Evolutionary conservation across 176 grass and related monocot genomes (phyloP), one percentile per base, ranked within the genome.

Genomic region (Cocos nucifera): DNA sequence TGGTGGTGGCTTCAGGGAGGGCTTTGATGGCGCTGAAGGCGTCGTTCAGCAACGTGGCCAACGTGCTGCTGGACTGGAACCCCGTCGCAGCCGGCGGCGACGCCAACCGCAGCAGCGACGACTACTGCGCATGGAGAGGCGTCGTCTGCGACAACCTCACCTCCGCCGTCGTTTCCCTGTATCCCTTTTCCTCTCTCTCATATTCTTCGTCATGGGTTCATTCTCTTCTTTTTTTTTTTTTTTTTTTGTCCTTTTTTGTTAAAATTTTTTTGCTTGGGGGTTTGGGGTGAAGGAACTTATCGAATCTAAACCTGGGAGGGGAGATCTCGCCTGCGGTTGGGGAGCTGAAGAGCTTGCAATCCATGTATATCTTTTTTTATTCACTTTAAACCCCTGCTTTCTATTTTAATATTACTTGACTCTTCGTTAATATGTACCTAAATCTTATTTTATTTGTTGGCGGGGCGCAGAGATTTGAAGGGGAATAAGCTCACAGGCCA

Each of bases 121-220:
- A 83, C 73, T 84, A 98, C 79, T 98, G 93, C 82, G 77, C 82
- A 21, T 98, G 93, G 93, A 75, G 87, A 30, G 93, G 93, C 0
- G 93, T 98, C 75, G 19, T 77, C 62, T 98, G 93, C 80, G 84
- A 92, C 79, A 73, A 64, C 75, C 66, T 77, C 66, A 88, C 87
- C 67, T 75, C 79, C 66, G 71, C 79, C 69, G 82, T 98, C 22
- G 57, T 79, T 52, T 73, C 73, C 20, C 63, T 98, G 93, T 98
- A 69, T 59, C 72, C 75, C 23, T 22, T 12, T 0, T 17, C 19
- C 4, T 35, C 35, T 49, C 49, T 56, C 0, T 52, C 0, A 7
- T 15, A 19, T 3, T 21, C 35, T 12, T 9, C 35, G 9, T 10
- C 9, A 2, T 12, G 9, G 9, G 2, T 44, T 44, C 12, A 44